phyloP scores from a whole-genome alignment of 768 basidiomycete genomes.

The Coprinellus micaceus region DNA sequence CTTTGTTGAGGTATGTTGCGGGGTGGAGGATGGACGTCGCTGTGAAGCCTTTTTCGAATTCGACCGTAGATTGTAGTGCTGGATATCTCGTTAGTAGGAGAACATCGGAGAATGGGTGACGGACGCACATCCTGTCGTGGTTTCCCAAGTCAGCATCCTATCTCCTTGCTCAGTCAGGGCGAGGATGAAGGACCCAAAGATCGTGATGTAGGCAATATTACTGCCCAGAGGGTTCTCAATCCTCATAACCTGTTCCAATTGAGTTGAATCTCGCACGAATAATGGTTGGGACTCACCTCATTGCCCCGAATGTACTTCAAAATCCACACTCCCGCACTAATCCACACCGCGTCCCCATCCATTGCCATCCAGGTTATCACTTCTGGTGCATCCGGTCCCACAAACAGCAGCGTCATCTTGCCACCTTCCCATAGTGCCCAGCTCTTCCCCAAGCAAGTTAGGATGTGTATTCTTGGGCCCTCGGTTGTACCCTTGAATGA shows the following conservation, averaged over 20 bases:
- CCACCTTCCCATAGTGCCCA: slow-evolving; percentile 98
- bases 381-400: slow-evolving; percentile 80
- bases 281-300: slow-evolving; percentile 47
- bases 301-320: slow-evolving; percentile 87
- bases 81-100: slow-evolving; percentile 7
- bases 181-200: slow-evolving; percentile 81
- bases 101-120: not conserved
- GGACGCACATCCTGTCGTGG: slow-evolving; percentile 50
- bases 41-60: slow-evolving; percentile 80
- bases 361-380: slow-evolving; percentile 74
- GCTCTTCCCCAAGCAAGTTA: slow-evolving; percentile 83
- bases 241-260: slow-evolving; percentile 44
- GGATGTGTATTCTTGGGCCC: slow-evolving; percentile 76
- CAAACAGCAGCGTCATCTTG: slow-evolving; percentile 85
- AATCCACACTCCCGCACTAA: slow-evolving; percentile 60
- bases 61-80: slow-evolving; percentile 66
- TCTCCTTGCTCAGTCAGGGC: slow-evolving; percentile 76
- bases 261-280: not conserved
- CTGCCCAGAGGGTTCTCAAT: slow-evolving; percentile 63
- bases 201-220: slow-evolving; percentile 56
- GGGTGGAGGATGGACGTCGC: slow-evolving; percentile 89
- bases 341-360: slow-evolving; percentile 87
- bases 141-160: slow-evolving; percentile 77
- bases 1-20: slow-evolving; percentile 94
- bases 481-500: slow-evolving; percentile 81